Evolutionary conservation across 352 stramenopile genomes (phyloP).

Genomic region (Globisporangium splendens): DNA sequence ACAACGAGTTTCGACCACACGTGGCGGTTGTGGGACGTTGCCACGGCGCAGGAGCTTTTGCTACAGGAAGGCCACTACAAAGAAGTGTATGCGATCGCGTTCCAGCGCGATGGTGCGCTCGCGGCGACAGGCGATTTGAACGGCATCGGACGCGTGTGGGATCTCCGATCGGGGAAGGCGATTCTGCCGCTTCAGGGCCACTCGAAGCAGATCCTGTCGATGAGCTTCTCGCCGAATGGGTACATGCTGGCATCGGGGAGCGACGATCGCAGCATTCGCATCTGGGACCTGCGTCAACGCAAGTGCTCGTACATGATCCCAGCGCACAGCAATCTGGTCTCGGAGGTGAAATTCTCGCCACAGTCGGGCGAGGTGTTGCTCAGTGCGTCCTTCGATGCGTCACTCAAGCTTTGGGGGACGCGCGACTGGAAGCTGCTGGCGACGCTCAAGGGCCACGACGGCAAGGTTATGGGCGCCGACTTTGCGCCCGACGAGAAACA

Average conservation of each 20-base stretch:
- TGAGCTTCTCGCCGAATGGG: constrained; percentile 93
- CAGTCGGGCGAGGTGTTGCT: constrained; percentile 83
- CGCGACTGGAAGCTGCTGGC: constrained; percentile 91
- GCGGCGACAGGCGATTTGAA: constrained; percentile 93
- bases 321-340: constrained; percentile 94
- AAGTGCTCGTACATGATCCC: constrained; percentile 92
- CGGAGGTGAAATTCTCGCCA: constrained; percentile 87
- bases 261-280: constrained; percentile 94
- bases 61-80: constrained; percentile 96
- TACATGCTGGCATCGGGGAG: constrained; percentile 92
- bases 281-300: constrained; percentile 95
- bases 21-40: constrained; percentile 97
- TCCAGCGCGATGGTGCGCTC: constrained; percentile 94
- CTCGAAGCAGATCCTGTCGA: constrained; percentile 92
- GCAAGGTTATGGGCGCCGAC: constrained; percentile 94
- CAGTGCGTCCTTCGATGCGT: constrained; percentile 93
- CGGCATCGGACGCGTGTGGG: constrained; percentile 93
- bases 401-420: constrained; percentile 93
- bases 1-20: constrained; percentile 97
- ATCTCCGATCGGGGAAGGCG: constrained; percentile 93
- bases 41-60: constrained; percentile 88
- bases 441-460: constrained; percentile 91
- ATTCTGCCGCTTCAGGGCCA: constrained; percentile 90
- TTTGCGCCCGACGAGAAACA: constrained; percentile 88
- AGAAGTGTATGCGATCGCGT: constrained; percentile 94